Conservation (phyloP, 352 stramenopile species). For the Phytopythium cucurbitacearum region DNA sequence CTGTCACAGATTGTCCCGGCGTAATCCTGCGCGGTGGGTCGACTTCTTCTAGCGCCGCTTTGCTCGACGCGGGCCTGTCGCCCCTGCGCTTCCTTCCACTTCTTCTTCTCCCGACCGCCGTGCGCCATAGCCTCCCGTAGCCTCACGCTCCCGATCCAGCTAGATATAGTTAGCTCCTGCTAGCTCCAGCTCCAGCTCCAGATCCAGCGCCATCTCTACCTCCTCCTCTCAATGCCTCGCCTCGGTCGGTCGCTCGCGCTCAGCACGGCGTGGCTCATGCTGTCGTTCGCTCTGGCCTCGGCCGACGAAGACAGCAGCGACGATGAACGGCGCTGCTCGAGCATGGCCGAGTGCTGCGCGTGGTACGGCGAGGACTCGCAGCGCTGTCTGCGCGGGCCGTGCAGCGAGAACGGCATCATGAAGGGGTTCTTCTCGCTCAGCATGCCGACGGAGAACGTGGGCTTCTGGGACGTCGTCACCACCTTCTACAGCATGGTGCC, state of each 20-base stretch:
- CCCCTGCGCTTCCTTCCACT: no score
- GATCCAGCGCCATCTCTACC: background rate
- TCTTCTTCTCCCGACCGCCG: no score
- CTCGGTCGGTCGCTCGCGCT: background rate
- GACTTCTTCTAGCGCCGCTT: no score
- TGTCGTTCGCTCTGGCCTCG: background rate
- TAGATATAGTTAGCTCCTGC: no score
- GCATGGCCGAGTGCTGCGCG: conserved; percentile 33
- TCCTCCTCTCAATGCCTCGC: background rate
- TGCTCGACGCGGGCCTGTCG: no score
- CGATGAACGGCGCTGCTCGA: conserved; percentile 20
- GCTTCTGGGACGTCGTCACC: conserved; percentile 38
- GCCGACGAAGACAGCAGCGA: conserved; percentile 7
- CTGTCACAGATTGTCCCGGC: no score
- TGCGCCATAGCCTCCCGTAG: no score
- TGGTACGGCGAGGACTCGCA: conserved; percentile 34
- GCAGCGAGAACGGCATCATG: conserved; percentile 29
- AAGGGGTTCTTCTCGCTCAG: conserved; percentile 49
- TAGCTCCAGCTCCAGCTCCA: background rate
- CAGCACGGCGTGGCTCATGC: background rate
- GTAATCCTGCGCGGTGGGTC: no score
- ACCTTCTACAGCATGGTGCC: conserved; percentile 43
- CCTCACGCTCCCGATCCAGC: no score
- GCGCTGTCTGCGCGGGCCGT: conserved; percentile 35
- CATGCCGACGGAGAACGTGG: conserved; percentile 30